A percentile compares a stretch with the other conserved stretches of the same genome.
phyloP scores from a whole-genome alignment of 164 flowering plant species.

The Hamamelis virginiana region DNA sequence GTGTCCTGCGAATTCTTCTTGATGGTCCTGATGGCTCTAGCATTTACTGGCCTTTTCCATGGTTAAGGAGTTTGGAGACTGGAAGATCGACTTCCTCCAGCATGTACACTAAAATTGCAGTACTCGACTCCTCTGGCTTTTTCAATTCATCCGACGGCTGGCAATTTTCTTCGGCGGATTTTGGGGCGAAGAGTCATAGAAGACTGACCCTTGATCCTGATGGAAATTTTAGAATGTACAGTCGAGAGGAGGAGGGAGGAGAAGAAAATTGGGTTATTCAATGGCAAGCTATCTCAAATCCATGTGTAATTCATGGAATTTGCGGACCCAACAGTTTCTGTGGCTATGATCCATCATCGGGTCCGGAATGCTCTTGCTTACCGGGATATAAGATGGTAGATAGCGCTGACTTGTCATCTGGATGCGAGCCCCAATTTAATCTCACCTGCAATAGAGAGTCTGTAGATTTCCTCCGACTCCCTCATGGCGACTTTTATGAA shows the following conservation, averaged over 20 bases:
- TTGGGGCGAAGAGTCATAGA: conserved; percentile 9
- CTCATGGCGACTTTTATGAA: conserved; percentile 29
- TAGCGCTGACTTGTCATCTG: conserved; percentile 27
- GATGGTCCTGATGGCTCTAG: conserved; percentile 22
- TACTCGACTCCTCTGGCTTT: conserved; percentile 15
- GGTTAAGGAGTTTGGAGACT: background rate
- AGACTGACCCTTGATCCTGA: conserved; percentile 29
- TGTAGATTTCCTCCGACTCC: conserved; percentile 10
- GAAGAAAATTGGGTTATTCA: conserved; percentile 23
- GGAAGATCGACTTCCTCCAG: too few relatives aligned
- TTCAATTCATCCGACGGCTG: conserved; percentile 23
- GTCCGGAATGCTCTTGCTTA: conserved; percentile 24
- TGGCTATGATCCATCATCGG: background rate
- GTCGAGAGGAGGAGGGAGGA: background rate
- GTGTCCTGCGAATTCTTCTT: conserved; percentile 27
- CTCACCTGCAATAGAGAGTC: background rate
- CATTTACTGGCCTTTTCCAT: conserved; percentile 33
- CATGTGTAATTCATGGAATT: conserved; percentile 23
- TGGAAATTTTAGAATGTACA: conserved; percentile 31
- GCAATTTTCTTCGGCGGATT: conserved; percentile 10
- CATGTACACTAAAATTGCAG: conserved; percentile 27
- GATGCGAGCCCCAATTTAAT: conserved; percentile 33
- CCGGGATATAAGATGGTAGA: conserved; percentile 21
- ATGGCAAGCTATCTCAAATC: conserved; percentile 17
- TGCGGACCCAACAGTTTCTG: conserved; percentile 34